These are phyloP conservation scores for Thalassia testudinum DNA, from an alignment of 116 monocot species.

Conservation along the genomic window DNA sequence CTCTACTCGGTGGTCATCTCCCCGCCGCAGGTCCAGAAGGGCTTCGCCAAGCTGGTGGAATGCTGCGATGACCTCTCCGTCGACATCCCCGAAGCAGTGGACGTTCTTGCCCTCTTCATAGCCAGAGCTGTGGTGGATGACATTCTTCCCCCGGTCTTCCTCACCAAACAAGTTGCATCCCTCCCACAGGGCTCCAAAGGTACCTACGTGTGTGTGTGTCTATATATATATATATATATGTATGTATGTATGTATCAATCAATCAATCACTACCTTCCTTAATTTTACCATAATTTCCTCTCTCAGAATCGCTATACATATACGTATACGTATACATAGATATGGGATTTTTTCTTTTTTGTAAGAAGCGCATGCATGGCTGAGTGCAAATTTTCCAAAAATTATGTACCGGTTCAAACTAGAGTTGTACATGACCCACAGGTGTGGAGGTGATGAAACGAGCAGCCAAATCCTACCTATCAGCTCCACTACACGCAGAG, in stretches of 20 bases:
- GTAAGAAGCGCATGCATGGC: too few relatives aligned
- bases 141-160: slow-evolving; percentile 62
- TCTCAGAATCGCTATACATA: too few relatives aligned
- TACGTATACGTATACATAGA: too few relatives aligned
- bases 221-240: too few relatives aligned
- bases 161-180: slow-evolving; percentile 20
- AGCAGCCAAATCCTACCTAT: slow-evolving; percentile 58
- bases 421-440: too few relatives aligned
- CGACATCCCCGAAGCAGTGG: slow-evolving; percentile 49
- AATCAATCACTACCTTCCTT: too few relatives aligned
- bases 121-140: slow-evolving; percentile 72
- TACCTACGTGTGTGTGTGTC: too few relatives aligned
- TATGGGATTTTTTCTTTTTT: too few relatives aligned
- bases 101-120: slow-evolving; percentile 56
- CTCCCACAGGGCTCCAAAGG: slow-evolving; percentile 30
- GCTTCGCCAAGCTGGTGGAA: slow-evolving; percentile 43
- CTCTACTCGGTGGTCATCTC: slow-evolving; percentile 46
- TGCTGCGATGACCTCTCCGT: slow-evolving; percentile 48
- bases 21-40: slow-evolving; percentile 33
- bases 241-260: too few relatives aligned
- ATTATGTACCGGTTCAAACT: too few relatives aligned
- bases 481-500: slow-evolving; percentile 53
- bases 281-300: too few relatives aligned
- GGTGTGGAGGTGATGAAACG: slow-evolving; percentile 37
- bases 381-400: too few relatives aligned